Conservation (phyloP, 768 basidiomycete species). For the Boletus fagicola region DNA sequence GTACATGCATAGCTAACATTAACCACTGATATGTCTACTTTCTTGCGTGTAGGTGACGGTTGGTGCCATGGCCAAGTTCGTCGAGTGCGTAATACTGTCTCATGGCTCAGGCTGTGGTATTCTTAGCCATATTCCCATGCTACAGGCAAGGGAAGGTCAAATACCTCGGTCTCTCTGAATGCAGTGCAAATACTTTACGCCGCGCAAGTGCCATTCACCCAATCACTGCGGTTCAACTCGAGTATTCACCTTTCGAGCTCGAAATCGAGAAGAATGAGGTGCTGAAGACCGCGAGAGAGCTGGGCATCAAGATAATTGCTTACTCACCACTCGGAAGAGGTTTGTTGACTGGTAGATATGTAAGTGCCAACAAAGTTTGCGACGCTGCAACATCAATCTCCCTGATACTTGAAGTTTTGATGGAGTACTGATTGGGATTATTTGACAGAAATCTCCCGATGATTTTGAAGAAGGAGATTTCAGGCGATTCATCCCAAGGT, state of each 20-base stretch:
- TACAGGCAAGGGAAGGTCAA: constrained; percentile 40
- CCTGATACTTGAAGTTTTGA: neutral
- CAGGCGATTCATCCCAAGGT: constrained; percentile 26
- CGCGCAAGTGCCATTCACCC: constrained; percentile 52
- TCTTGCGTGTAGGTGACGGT: constrained; percentile 36
- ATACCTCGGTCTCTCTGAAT: constrained; percentile 54
- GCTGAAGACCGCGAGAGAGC: constrained; percentile 44
- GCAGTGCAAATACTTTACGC: constrained; percentile 44
- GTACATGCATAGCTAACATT: neutral
- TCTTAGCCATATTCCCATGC: constrained; percentile 16
- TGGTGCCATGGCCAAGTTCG: constrained; percentile 49
- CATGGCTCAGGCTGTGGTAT: neutral
- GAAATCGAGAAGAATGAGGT: constrained; percentile 47
- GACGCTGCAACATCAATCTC: too few species aligned
- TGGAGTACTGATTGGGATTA: neutral
- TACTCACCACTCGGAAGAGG: constrained; percentile 56
- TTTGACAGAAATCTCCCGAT: constrained; percentile 32
- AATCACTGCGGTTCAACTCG: constrained; percentile 49
- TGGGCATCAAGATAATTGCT: constrained; percentile 49
- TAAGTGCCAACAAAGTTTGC: constrained; percentile 14
- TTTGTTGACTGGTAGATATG: constrained; percentile 46
- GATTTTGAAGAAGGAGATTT: constrained; percentile 33
- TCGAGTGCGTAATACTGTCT: constrained; percentile 37
- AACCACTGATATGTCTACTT: neutral
- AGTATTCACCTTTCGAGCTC: constrained; percentile 50